Evolutionary conservation across 306 rosid species (phyloP), one percentile per base, ranked within the genome.

Genomic region (Quercus parvula): DNA sequence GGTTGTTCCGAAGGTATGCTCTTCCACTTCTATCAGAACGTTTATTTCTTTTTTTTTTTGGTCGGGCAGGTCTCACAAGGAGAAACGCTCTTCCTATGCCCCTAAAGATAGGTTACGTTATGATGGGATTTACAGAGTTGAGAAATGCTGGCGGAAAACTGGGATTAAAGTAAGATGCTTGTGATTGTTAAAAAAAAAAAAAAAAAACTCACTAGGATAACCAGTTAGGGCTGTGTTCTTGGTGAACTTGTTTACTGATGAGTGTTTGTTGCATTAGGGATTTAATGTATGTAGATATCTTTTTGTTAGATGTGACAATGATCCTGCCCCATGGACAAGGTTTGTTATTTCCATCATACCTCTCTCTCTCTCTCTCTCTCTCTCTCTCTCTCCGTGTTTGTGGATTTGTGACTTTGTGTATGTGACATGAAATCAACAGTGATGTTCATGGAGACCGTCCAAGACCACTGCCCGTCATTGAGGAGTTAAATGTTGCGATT

Each of bases 251-350:
- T 79, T 74, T 63, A 66, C 82, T 76, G 31, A 70, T 52, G 14
- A 11, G 17, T 11, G 62, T 70, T 76, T 56, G 4, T 15, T 80
- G 69, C 33, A 70, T 41, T 27, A 94, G 98, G 97, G 98, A 41
- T 86, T 56, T 72, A 87, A 88, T 84, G 89, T 92, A 4, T 91
- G 98, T 70, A 77, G 97, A 55, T 94, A 86, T 77, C 81, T 90
- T 59, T 94, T 92, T 66, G 92, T 94, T 41, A 85, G 98, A 84
- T 89, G 95, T 73, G 98, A 94, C 82, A 91, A 94, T 72, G 97
- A 89, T 70, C 92, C 95, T 12, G 97, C 97, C 1, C 97, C 98
- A 5, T 89, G 97, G 98, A 84, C 92, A 68, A 88, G 91, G 96
- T 90, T 27, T 51, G 73, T 41, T 35, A 8, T 35, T 64, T 28